A percentile compares a stretch with the other conserved stretches of the same genome.
Conservation (phyloP, 805 yeast species). For the Isabelozyma gotoi region DNA sequence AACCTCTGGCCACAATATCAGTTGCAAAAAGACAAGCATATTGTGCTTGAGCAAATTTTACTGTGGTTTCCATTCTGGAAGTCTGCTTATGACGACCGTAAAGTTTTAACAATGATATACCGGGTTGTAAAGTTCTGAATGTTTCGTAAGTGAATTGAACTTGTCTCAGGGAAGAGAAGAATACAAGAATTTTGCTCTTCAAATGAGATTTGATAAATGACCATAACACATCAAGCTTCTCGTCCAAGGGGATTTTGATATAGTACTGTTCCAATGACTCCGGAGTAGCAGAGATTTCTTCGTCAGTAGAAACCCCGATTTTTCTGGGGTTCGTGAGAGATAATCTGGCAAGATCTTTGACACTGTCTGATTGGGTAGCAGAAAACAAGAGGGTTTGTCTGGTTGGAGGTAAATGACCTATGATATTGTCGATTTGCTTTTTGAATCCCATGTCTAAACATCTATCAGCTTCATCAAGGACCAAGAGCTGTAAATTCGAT, state of each 20-base stretch:
- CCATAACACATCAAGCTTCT: slow-evolving; percentile 83
- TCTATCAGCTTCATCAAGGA: slow-evolving; percentile 90
- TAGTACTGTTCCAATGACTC: slow-evolving; percentile 82
- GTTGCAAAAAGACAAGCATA: slow-evolving; percentile 85
- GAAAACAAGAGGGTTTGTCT: slow-evolving; percentile 85
- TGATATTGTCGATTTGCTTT: slow-evolving; percentile 75
- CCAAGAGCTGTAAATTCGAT: slow-evolving; percentile 71
- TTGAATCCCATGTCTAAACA: slow-evolving; percentile 93
- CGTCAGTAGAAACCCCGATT: slow-evolving; percentile 39
- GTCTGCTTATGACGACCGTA: slow-evolving; percentile 91
- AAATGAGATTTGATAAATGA: slow-evolving; percentile 83
- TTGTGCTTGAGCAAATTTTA: slow-evolving; percentile 73
- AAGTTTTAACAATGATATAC: slow-evolving; percentile 79
- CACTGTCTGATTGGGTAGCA: slow-evolving; percentile 86
- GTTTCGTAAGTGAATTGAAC: slow-evolving; percentile 88
- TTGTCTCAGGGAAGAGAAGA: slow-evolving; percentile 84
- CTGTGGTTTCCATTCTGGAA: slow-evolving; percentile 80
- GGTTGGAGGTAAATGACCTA: slow-evolving; percentile 72
- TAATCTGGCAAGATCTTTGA: slow-evolving; percentile 78
- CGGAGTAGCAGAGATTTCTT: slow-evolving; percentile 71
- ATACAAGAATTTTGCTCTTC: slow-evolving; percentile 76
- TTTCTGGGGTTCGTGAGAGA: slow-evolving; percentile 62
- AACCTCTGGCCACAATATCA: slow-evolving; percentile 88
- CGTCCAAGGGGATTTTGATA: slow-evolving; percentile 66
- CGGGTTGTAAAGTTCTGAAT: slow-evolving; percentile 86